Base-by-base conservation (phyloP, 2,329 filamentous ascomycete species). In the Pestalotiopsis sp. region DNA sequence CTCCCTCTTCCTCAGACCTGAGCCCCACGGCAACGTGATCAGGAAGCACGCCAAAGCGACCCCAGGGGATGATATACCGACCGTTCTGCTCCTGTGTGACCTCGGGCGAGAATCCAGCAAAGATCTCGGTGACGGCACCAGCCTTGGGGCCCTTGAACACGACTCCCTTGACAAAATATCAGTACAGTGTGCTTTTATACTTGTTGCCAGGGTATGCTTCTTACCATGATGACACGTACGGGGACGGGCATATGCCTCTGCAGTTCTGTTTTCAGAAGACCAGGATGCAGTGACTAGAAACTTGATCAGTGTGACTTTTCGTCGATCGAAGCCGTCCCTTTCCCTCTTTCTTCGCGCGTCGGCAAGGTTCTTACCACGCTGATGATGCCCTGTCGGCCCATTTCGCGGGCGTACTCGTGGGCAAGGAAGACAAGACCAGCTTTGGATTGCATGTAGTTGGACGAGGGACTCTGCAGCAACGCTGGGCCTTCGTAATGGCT, bases 81-180 rank as follows among this genome's bases (percentile, higher is more conserved):
- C 77, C 78, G 57, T 75, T 75, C 1, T 79, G 73, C 63, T 78
- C 76, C 3, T 70, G 25, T 3, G 74, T 77, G 2, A 83, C 73
- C 2, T 82, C 80, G 0, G 78, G 75, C 0, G 80, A 80, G 63
- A 83, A 72, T 0, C 80, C 82, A 41, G 81, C 79, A 64, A 74
- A 83, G 1, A 84, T 68, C 71, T 82, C 80, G 0, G 82, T 82
- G 67, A 82, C 82, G 2, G 81, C 82, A 5, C 81, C 82, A 38
- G 76, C 71, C 3, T 69, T 72, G 2, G 79, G 71, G 14, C 76
- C 74, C 63, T 81, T 74, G 2, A 78, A 68, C 3, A 79, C 41
- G 7, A 70, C 69, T 1, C 69, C 71, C 64, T 77, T 70, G 38
- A 3, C 39, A 36, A 36, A 11, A 17, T 17, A 5, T 31, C 20